phyloP scores from a whole-genome alignment of 441 rosid species.

The Erodium chrysanthum region DNA sequence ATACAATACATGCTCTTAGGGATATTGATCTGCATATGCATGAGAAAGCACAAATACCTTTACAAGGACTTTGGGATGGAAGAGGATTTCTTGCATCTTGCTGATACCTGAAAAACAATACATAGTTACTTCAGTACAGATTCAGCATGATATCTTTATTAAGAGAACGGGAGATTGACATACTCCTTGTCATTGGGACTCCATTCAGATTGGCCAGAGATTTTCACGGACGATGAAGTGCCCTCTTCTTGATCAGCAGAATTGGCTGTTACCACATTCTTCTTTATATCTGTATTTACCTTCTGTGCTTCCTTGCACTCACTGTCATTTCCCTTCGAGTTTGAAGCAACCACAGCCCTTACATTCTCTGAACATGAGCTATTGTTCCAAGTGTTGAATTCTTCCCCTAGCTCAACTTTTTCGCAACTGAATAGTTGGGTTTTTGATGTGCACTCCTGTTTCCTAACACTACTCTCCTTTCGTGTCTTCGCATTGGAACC shows the following conservation, averaged over 20 bases:
- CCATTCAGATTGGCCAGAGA: slow-evolving; percentile 24
- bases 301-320: slow-evolving; percentile 24
- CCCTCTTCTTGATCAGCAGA: slow-evolving; percentile 24
- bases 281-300: slow-evolving; percentile 6
- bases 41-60: slow-evolving; percentile 18
- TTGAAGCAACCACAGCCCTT: slow-evolving; percentile 18
- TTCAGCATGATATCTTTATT: neutral
- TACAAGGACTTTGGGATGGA: slow-evolving; percentile 16
- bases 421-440: slow-evolving; percentile 18
- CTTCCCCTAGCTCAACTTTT: slow-evolving; percentile 21
- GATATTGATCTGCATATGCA: neutral
- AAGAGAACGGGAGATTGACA: slow-evolving; percentile 15
- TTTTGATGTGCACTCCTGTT: slow-evolving; percentile 19
- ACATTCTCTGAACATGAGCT: slow-evolving; percentile 22
- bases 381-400: slow-evolving; percentile 10
- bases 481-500: slow-evolving; percentile 26
- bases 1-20: neutral
- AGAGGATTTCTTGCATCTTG: slow-evolving; percentile 19
- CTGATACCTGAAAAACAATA: slow-evolving; percentile 16
- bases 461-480: slow-evolving; percentile 25
- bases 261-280: slow-evolving; percentile 13
- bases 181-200: slow-evolving; percentile 31
- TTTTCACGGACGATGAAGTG: slow-evolving; percentile 33
- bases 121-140: neutral
- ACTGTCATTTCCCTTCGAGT: slow-evolving; percentile 18